phyloP scores from a whole-genome alignment of 2,329 filamentous ascomycete species.

The Talaromyces sp. region DNA sequence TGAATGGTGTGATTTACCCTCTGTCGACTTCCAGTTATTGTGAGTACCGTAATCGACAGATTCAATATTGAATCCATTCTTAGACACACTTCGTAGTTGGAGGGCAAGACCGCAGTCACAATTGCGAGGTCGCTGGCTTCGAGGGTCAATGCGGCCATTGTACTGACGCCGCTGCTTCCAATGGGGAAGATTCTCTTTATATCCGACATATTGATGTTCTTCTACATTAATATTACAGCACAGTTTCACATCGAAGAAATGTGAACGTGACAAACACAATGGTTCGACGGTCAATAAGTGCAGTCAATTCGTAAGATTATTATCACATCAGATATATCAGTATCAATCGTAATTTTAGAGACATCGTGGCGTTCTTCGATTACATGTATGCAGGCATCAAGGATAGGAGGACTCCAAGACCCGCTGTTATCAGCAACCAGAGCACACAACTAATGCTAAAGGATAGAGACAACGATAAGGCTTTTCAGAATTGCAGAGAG shows the following conservation, averaged over 20 bases:
- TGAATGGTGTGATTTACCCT: not conserved
- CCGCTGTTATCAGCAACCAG: not conserved
- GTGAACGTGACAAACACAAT: not conserved
- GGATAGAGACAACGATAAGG: not conserved
- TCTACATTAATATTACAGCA: not conserved
- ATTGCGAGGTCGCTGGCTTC: not conserved
- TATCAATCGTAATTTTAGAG: too few species aligned
- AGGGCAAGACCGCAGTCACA: not conserved
- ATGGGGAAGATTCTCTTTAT: not conserved
- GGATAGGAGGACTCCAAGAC: not conserved
- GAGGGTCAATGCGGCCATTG: not conserved
- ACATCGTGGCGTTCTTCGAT: too few species aligned
- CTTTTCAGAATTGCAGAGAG: too few species aligned
- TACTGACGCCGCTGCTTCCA: not conserved
- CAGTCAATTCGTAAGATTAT: not conserved
- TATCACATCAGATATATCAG: too few species aligned
- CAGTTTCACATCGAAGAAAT: not conserved
- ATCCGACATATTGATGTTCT: not conserved
- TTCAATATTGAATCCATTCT: not conserved
- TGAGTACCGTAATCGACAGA: not conserved
- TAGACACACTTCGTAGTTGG: not conserved
- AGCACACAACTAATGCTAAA: not conserved
- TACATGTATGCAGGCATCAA: not conserved
- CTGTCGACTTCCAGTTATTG: not conserved
- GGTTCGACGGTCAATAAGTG: not conserved